Conservation (phyloP, 1,139 yeast genomes). For the Barnettozyma hawaiiensis region DNA sequence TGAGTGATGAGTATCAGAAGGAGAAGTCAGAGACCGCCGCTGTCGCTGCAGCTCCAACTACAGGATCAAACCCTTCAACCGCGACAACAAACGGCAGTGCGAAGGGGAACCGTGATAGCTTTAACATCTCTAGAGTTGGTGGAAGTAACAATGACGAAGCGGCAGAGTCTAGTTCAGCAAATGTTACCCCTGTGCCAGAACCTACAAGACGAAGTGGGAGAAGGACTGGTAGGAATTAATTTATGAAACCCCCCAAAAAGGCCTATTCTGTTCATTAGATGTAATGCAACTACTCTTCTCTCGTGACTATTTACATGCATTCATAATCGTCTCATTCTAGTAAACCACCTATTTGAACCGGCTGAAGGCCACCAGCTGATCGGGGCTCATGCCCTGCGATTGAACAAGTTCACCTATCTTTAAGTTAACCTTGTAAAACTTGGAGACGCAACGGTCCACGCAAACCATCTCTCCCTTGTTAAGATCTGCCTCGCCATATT, state of each 20-base stretch:
- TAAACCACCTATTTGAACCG: constrained; percentile 8
- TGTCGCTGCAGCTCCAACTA: constrained; percentile 13
- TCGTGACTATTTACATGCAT: constrained; percentile 2
- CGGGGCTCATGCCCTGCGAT: constrained; percentile 21
- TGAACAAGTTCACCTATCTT: constrained; percentile 46
- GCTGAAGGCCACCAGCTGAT: constrained; percentile 19
- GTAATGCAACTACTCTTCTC: background rate
- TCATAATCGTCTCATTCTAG: background rate
- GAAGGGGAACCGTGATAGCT: constrained; percentile 7
- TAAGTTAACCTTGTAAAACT: constrained; percentile 61
- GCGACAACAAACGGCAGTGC: background rate
- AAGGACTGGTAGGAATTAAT: constrained; percentile 7
- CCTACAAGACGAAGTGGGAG: constrained; percentile 14
- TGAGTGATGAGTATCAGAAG: constrained; percentile 24
- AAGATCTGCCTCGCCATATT: constrained; percentile 75
- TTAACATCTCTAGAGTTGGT: constrained; percentile 8
- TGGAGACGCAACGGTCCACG: constrained; percentile 71
- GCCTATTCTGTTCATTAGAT: background rate
- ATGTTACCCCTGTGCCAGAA: constrained; percentile 4
- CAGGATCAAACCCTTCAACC: background rate
- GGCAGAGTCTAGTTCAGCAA: constrained; percentile 8
- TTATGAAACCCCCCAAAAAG: background rate
- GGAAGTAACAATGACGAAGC: constrained; percentile 9
- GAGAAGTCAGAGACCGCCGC: constrained; percentile 17
- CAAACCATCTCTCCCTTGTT: constrained; percentile 74